phyloP scores from a whole-genome alignment of 306 rosid genomes.

The Malus sylvestris region DNA sequence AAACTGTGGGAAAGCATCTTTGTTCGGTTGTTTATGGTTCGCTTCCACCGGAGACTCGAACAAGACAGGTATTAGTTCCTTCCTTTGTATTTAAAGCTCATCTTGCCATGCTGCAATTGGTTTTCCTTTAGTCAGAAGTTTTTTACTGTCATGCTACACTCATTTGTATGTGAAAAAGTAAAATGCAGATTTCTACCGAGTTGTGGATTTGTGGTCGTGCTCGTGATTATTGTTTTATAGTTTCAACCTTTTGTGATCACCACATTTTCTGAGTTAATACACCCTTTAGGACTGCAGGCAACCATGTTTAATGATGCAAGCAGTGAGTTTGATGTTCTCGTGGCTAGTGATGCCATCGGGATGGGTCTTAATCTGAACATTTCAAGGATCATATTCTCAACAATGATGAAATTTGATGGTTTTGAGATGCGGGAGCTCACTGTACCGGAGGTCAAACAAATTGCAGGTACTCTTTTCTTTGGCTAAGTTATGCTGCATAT shows the following conservation, averaged over 20 bases:
- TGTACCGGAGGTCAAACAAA: slow-evolving; percentile 83
- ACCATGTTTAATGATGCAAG: slow-evolving; percentile 76
- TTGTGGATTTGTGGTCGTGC: background rate
- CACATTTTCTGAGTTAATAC: slow-evolving; percentile 25
- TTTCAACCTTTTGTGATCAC: slow-evolving; percentile 4
- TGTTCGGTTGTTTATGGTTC: slow-evolving; percentile 98
- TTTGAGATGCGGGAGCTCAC: slow-evolving; percentile 60
- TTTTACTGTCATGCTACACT: slow-evolving; percentile 1
- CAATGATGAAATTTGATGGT: slow-evolving; percentile 81
- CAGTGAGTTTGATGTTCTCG: slow-evolving; percentile 91
- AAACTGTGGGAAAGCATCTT: slow-evolving; percentile 61
- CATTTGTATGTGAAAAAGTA: background rate
- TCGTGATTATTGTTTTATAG: slow-evolving; percentile 17
- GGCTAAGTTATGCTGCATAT: background rate
- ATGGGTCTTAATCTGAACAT: slow-evolving; percentile 98
- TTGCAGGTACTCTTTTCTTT: slow-evolving; percentile 52
- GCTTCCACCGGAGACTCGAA: slow-evolving; percentile 94
- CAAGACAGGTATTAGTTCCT: slow-evolving; percentile 71
- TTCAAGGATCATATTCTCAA: slow-evolving; percentile 89
- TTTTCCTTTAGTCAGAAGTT: slow-evolving; percentile 1
- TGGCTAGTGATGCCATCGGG: slow-evolving; percentile 95
- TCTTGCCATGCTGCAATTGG: slow-evolving; percentile 7
- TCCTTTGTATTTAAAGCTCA: slow-evolving; percentile 6
- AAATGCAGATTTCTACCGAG: background rate
- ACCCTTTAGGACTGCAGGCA: slow-evolving; percentile 74